phyloP scores from a whole-genome alignment of 202 grass and related monocot species.

The Hordeum pubiflorum region DNA sequence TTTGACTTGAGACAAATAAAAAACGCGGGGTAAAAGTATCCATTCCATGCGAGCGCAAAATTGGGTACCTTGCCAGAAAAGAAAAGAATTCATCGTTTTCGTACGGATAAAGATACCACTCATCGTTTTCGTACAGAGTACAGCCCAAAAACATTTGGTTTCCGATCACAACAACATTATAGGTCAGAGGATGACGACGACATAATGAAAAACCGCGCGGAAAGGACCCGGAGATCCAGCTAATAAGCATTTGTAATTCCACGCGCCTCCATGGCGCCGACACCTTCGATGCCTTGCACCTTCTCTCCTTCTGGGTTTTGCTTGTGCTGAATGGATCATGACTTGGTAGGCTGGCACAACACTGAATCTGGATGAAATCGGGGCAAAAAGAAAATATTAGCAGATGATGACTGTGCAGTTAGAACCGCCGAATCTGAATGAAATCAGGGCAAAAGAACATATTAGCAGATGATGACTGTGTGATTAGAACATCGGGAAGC shows the following conservation, averaged over 20 bases:
- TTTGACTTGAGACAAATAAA: no score
- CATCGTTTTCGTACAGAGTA: background rate
- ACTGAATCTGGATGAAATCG: background rate
- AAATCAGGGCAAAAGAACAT: no score
- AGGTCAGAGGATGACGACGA: background rate
- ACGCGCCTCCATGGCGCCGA: background rate
- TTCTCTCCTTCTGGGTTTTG: background rate
- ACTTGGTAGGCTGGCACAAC: background rate
- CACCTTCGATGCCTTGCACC: background rate
- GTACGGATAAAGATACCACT: background rate
- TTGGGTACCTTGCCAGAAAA: background rate
- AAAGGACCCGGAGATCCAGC: background rate
- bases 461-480: no score
- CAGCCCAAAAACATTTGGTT: background rate
- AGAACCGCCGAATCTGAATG: background rate
- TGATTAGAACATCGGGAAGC: background rate
- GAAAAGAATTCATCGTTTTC: background rate
- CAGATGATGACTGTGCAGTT: background rate
- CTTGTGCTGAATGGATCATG: background rate
- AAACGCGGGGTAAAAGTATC: no score
- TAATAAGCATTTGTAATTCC: background rate
- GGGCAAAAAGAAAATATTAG: background rate
- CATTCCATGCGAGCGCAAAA: background rate
- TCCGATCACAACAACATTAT: background rate
- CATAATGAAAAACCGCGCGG: background rate